phyloP scores from a whole-genome alignment of 2,329 filamentous ascomycete genomes.

The Paraconiothyrium brasiliense region DNA sequence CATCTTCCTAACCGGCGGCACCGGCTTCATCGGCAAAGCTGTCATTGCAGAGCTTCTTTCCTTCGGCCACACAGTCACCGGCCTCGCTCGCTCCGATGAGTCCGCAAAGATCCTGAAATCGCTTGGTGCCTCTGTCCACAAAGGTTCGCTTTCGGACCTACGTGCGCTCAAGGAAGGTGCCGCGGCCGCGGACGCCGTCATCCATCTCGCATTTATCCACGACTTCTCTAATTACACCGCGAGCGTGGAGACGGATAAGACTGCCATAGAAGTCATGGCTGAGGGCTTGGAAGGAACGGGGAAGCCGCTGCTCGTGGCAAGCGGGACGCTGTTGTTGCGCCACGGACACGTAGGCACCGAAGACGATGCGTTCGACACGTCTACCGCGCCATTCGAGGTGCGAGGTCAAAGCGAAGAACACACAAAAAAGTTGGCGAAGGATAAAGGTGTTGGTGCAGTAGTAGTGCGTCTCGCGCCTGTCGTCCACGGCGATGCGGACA shows the following conservation, averaged over 20 bases:
- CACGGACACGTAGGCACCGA: slow-evolving; percentile 41
- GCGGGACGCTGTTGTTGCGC: slow-evolving; percentile 46
- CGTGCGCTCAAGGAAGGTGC: slow-evolving; percentile 47
- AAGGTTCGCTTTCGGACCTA: slow-evolving; percentile 49
- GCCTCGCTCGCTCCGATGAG: slow-evolving; percentile 51
- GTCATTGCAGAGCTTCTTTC: slow-evolving; percentile 52
- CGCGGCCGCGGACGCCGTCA: slow-evolving; percentile 47
- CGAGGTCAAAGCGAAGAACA: slow-evolving; percentile 24
- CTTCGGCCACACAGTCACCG: slow-evolving; percentile 53
- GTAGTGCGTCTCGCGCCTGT: slow-evolving; percentile 53
- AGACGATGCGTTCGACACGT: slow-evolving; percentile 32
- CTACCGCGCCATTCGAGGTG: slow-evolving; percentile 13
- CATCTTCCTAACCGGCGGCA: slow-evolving; percentile 56
- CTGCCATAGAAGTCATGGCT: slow-evolving; percentile 51
- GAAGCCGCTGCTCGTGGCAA: slow-evolving; percentile 50
- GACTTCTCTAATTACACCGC: slow-evolving; percentile 41
- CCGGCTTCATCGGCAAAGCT: slow-evolving; percentile 55
- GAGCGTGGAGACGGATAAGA: slow-evolving; percentile 40
- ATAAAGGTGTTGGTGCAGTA: slow-evolving; percentile 43
- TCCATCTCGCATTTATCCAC: slow-evolving; percentile 56
- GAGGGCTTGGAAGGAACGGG: slow-evolving; percentile 42
- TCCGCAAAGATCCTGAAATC: slow-evolving; percentile 38
- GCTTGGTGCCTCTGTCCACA: slow-evolving; percentile 46
- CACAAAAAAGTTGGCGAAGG: background rate
- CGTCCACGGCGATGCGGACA: slow-evolving; percentile 49